Evolutionary conservation across 2,329 filamentous ascomycete genomes (phyloP).

Genomic region (Aulographum hederae): DNA sequence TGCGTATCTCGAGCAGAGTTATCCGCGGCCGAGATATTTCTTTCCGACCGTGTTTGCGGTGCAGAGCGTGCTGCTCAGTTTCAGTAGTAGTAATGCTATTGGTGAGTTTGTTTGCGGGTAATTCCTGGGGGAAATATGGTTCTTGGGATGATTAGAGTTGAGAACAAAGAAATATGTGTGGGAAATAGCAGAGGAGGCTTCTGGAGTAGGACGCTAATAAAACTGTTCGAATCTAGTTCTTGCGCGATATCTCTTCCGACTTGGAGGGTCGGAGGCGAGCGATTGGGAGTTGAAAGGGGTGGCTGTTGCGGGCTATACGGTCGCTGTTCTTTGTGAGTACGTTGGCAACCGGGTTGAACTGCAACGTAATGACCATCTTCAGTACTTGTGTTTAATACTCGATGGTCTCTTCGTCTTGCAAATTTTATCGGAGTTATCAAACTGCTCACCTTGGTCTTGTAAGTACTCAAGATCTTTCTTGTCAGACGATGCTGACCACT

Average conservation of each 20-base stretch:
- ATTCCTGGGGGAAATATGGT: not conserved
- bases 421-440: conserved; percentile 42
- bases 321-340: conserved; percentile 35
- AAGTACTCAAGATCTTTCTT: conserved; percentile 4
- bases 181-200: too few relatives aligned
- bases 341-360: too few relatives aligned
- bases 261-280: conserved; percentile 29
- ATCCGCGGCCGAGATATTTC: conserved; percentile 36
- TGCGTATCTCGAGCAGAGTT: conserved; percentile 3
- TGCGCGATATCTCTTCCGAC: conserved; percentile 43
- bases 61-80: conserved; percentile 44
- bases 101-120: conserved; percentile 16
- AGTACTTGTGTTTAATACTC: conserved; percentile 35
- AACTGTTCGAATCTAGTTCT: conserved; percentile 27
- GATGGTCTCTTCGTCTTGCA: conserved; percentile 34
- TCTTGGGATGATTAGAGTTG: too few relatives aligned
- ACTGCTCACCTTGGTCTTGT: conserved; percentile 42
- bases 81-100: conserved; percentile 47
- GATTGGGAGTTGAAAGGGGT: conserved; percentile 51
- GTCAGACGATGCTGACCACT: conserved; percentile 7
- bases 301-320: conserved; percentile 43
- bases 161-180: too few relatives aligned
- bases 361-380: conserved; percentile 2
- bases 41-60: conserved; percentile 47
- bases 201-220: too few relatives aligned